These are phyloP conservation scores for Heliamphora ciliata DNA, from an alignment of 179 eudicot species.

Conservation along the genomic window DNA sequence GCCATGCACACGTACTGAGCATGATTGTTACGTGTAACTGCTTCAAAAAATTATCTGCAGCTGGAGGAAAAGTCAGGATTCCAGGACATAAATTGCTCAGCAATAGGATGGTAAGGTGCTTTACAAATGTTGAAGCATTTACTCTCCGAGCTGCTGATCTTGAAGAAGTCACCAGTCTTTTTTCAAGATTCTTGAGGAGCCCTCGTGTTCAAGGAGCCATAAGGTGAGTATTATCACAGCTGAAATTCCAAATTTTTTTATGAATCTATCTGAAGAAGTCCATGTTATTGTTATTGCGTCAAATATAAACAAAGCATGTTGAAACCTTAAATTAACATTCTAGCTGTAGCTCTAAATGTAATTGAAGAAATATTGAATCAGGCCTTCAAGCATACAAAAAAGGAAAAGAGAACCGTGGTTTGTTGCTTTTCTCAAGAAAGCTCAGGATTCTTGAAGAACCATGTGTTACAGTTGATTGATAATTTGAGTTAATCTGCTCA, in stretches of 20 bases:
- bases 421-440: no score
- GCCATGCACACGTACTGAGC: background rate
- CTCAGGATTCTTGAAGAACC: no score
- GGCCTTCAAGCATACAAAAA: no score
- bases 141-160: constrained; percentile 59
- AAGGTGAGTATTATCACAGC: constrained; percentile 31
- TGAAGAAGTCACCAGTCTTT: constrained; percentile 63
- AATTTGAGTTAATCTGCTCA: no score
- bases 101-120: constrained; percentile 55
- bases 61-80: constrained; percentile 34
- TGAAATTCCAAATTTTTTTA: background rate
- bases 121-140: constrained; percentile 80
- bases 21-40: background rate
- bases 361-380: background rate
- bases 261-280: background rate
- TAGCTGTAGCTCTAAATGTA: background rate
- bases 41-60: constrained; percentile 25
- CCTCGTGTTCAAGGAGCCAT: constrained; percentile 62
- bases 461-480: no score
- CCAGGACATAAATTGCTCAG: constrained; percentile 44
- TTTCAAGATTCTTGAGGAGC: constrained; percentile 51
- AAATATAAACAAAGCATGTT: background rate
- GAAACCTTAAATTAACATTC: background rate
- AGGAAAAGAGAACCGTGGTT: no score
- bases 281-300: background rate